Percentiles rank a stretch among this genome's conserved stretches.
Conservation (phyloP, 2,329 filamentous ascomycete genomes). For the Dactylonectria estremocensis region DNA sequence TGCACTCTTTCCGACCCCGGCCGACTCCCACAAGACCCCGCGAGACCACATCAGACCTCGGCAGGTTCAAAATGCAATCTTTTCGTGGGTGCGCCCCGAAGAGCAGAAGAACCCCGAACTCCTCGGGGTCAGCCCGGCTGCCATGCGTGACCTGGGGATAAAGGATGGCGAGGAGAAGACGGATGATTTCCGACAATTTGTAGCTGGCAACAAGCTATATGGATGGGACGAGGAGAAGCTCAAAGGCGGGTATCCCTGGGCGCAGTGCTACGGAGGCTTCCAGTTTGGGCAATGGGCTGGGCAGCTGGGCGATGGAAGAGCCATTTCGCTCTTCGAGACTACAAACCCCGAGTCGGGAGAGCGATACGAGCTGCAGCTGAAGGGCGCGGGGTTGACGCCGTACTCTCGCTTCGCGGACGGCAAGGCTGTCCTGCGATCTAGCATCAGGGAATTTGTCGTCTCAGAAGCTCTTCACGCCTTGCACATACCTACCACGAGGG, state of each 20-base stretch:
- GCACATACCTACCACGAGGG: constrained; percentile 87
- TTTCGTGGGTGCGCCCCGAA: constrained; percentile 92
- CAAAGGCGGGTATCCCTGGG: constrained; percentile 92
- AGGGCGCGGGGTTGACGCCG: constrained; percentile 92
- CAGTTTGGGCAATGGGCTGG: constrained; percentile 92
- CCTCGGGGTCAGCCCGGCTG: constrained; percentile 83
- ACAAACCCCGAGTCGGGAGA: constrained; percentile 80
- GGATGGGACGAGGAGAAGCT: constrained; percentile 80
- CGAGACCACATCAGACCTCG: constrained; percentile 84
- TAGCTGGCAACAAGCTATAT: constrained; percentile 86
- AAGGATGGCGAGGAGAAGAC: constrained; percentile 76
- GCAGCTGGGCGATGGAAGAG: constrained; percentile 93
- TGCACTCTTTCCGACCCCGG: constrained; percentile 82
- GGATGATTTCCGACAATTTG: constrained; percentile 81
- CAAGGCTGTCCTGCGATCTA: constrained; percentile 91
- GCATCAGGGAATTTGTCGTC: constrained; percentile 94
- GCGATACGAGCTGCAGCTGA: constrained; percentile 92
- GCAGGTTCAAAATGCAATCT: constrained; percentile 87
- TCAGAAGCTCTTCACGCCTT: constrained; percentile 91
- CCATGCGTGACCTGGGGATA: constrained; percentile 87
- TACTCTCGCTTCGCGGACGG: constrained; percentile 98
- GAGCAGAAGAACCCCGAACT: constrained; percentile 80
- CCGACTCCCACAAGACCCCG: constrained; percentile 84
- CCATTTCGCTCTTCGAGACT: constrained; percentile 93
- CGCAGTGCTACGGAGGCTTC: constrained; percentile 95